Evolutionary conservation across 1,284 basidiomycete genomes (phyloP), one percentile per base, ranked within the genome.

Genomic region (Termitomyces sp.): DNA sequence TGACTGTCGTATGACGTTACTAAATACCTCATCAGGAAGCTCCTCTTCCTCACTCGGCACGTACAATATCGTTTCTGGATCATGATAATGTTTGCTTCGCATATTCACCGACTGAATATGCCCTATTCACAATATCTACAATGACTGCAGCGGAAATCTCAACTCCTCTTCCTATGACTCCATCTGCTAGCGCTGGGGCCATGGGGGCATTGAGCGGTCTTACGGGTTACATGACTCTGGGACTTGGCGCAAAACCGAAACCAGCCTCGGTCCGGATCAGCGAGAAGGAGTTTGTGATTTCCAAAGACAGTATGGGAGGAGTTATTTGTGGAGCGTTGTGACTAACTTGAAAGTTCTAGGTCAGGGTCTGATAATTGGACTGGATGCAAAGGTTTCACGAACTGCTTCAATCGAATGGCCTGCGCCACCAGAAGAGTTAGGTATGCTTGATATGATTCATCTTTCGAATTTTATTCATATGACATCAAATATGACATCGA

Each of bases 191-290:
- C 61, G 76, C 74, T 34, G 73, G 80, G 63, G 76, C 82, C 28
- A 88, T 85, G 75, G 83, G 84, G 30, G 86, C 90, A 0, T 75
- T 95, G 34, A 83, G 82, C 9, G 90, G 92, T 1, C 71, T 95
- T 15, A 88, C 91, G 9, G 92, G 92, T 10, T 95, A 96, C 66
- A 93, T 97, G 83, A 91, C 89, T 10, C 72, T 95, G 38, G 89
- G 89, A 0, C 70, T 90, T 17, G 89, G 88, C 3, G 78, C 82
- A 9, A 90, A 86, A 65, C 78, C 81, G 4, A 91, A 87, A 60
- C 86, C 92, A 2, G 77, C 75, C 5, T 75, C 86, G 2, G 75
- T 85, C 2, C 79, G 76, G 15, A 73, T 90, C 26, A 78, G 76
- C 36, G 85, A 87, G 1, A 79, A 77, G 0, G 89, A 95, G 65